These are phyloP conservation scores for Phialophora expanda DNA, from an alignment of 2,329 filamentous ascomycete genomes.

Conservation along the genomic window DNA sequence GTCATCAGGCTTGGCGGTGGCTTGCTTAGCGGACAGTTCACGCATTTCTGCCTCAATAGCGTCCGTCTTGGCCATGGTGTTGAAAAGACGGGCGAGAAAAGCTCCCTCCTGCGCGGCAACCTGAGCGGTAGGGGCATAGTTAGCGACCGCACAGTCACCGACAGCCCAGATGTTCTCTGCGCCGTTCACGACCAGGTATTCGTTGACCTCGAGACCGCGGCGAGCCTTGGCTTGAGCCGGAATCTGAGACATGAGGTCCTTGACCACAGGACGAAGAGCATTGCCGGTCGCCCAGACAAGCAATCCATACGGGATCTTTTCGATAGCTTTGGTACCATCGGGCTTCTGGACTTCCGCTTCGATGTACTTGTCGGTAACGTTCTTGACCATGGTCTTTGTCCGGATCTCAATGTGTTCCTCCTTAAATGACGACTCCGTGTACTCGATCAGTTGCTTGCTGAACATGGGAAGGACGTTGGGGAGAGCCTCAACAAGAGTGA, in stretches of 20 bases:
- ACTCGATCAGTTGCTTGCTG: constrained; percentile 98
- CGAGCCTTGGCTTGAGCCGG: constrained; percentile 94
- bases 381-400: constrained; percentile 99
- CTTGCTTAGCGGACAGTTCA: constrained; percentile 67
- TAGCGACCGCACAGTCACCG: constrained; percentile 95
- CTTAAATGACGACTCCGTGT: constrained; percentile 98
- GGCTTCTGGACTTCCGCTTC: constrained; percentile 83
- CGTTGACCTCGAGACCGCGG: constrained; percentile 93
- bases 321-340: constrained; percentile 80
- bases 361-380: constrained; percentile 88
- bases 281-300: constrained; percentile 99
- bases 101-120: constrained; percentile 93
- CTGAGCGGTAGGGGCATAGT: constrained; percentile 96
- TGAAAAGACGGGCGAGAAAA: constrained; percentile 95
- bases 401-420: constrained; percentile 97
- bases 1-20: constrained; percentile 69
- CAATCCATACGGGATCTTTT: constrained; percentile 89
- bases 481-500: constrained; percentile 95
- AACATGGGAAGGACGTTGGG: constrained; percentile 97
- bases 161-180: constrained; percentile 97
- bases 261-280: constrained; percentile 84
- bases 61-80: constrained; percentile 97
- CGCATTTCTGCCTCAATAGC: constrained; percentile 76
- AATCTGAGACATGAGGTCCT: constrained; percentile 89
- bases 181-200: constrained; percentile 97